Evolutionary conservation across 108 stramenopile species (phyloP).

Genomic region (Chaetoceros muelleri): DNA sequence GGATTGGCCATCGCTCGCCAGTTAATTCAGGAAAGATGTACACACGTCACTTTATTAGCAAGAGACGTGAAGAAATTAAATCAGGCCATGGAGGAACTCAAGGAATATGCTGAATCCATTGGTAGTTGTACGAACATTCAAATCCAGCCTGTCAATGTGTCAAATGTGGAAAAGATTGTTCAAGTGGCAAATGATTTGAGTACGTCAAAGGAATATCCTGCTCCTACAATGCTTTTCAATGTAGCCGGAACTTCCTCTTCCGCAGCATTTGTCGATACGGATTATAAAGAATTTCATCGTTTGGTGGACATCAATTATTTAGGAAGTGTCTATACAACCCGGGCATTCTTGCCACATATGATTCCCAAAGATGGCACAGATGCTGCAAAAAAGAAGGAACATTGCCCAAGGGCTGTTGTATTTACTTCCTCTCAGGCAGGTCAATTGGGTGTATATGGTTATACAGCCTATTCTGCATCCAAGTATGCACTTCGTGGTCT

Average conservation of each 20-base stretch:
- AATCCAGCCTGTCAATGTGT: conserved; percentile 51
- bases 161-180: conserved; percentile 33
- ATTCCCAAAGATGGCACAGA: not conserved
- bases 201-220: conserved; percentile 4
- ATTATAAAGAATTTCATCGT: conserved; percentile 33
- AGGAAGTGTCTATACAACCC: conserved; percentile 56
- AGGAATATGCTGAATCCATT: conserved; percentile 1
- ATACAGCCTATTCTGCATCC: conserved; percentile 71
- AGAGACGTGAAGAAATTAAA: conserved; percentile 47
- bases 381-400: not conserved
- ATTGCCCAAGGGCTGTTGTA: conserved; percentile 17
- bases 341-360: conserved; percentile 78
- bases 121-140: conserved; percentile 10
- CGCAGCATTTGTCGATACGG: conserved; percentile 39
- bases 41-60: conserved; percentile 61
- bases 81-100: conserved; percentile 37
- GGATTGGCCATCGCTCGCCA: conserved; percentile 66
- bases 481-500: conserved; percentile 82
- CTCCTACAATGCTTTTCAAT: conserved; percentile 55
- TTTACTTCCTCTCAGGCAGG: conserved; percentile 71
- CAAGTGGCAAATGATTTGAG: conserved; percentile 5
- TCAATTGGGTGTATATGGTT: conserved; percentile 76
- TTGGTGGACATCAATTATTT: conserved; percentile 63
- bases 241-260: conserved; percentile 66
- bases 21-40: conserved; percentile 37